Base-by-base conservation (phyloP, 345 rosid genomes). In the Capsella bursapastoris region DNA sequence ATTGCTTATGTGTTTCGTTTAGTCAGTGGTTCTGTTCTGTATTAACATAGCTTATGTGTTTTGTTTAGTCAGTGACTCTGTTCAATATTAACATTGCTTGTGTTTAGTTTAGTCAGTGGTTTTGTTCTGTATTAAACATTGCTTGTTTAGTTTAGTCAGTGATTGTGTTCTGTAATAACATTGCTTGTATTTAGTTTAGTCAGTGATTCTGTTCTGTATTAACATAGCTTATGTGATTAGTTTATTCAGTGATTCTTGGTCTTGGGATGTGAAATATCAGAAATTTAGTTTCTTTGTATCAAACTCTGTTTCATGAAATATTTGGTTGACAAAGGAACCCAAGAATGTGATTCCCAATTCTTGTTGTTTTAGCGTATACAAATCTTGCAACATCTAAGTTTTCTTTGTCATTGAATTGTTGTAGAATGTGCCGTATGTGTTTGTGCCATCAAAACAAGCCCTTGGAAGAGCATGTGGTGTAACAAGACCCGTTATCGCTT, bases 401-500 rank as follows among this genome's bases (percentile, higher is more conserved):
- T 49, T 27, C 3, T 11, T 14, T 22, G 0, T 2, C 4, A 62
- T n/a, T 71, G 56, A 38, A 28, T 66, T 71, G 69, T 45, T 64
- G 82, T 82, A 94, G 98, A 94, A 94, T 66, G 98, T 94, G 41
- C 97, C 97, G 0, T 94, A 91, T 35, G 98, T 94, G 48, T 94
- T 94, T 83, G 98, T 94, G 12, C 95, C 96, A 15, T 94, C 98
- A 57, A 91, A 86, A 69, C 88, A 88, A 84, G 92, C 96, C 3
- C 96, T 91, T 61, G 98, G 96, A 61, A 81, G 98, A 79, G 97
- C 98, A 12, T 91, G 96, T 47, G 98, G 97, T 27, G 97, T 94
- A 28, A 94, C 97, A 40, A 88, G 98, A 79, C 88, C 95, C 5
- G 98, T 91, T 31, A 91, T 94, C 63, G 85, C 98, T 15, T 87